Conservation (phyloP, 2,329 filamentous ascomycete species). For the Akanthomyces lecanii region DNA sequence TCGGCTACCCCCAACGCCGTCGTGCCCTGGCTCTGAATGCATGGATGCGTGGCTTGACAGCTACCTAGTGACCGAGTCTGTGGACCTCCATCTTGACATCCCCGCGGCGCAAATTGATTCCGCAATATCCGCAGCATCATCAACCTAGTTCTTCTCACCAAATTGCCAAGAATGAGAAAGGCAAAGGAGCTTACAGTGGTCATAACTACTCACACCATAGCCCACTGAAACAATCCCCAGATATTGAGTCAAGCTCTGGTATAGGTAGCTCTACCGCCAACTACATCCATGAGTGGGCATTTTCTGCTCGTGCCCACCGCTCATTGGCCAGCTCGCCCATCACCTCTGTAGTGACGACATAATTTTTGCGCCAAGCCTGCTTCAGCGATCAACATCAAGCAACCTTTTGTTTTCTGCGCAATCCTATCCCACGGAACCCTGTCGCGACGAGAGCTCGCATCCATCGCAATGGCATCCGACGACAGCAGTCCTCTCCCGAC, state of each 20-base stretch:
- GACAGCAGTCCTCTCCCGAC: constrained; percentile 23
- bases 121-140: neutral
- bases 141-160: too few species aligned
- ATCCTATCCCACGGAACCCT: neutral
- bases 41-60: neutral
- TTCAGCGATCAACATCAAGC: neutral
- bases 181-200: too few species aligned
- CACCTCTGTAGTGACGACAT: constrained; percentile 3
- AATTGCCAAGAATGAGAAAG: too few species aligned
- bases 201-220: neutral
- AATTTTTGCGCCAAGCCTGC: constrained; percentile 11
- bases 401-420: neutral
- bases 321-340: neutral
- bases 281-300: neutral
- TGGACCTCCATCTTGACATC: neutral
- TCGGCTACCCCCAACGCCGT: neutral
- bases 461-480: constrained; percentile 28
- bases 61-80: neutral
- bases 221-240: neutral
- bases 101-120: neutral
- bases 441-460: neutral
- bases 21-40: neutral
- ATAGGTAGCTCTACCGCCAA: neutral
- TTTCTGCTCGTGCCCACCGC: constrained; percentile 10
- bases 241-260: too few species aligned